Conservation (phyloP, 2,329 filamentous ascomycete species). For the Trichoderma semiorbis region DNA sequence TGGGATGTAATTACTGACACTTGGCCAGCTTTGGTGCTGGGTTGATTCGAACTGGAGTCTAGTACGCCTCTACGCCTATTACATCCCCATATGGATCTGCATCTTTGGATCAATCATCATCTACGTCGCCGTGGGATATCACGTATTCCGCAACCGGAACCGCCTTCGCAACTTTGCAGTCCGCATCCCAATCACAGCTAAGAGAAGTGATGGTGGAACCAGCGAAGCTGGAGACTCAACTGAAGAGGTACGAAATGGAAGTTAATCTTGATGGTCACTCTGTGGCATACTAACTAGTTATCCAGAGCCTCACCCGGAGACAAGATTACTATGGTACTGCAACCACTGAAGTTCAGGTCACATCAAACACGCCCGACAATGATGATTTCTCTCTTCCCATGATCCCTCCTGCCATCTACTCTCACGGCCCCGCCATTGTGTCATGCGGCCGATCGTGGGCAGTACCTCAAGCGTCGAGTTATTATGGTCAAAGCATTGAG, state of each 20-base stretch:
- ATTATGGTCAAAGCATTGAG: not conserved
- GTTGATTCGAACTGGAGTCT: conserved; percentile 52
- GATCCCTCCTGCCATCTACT: conserved; percentile 20
- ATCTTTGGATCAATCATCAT: conserved; percentile 53
- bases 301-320: conserved; percentile 27
- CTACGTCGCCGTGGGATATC: conserved; percentile 55
- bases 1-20: not conserved
- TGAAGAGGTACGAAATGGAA: conserved; percentile 30
- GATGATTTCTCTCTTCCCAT: conserved; percentile 5
- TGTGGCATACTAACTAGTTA: conserved; percentile 20
- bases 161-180: conserved; percentile 45
- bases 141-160: conserved; percentile 57
- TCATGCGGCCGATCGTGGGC: conserved; percentile 26
- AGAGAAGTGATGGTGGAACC: conserved; percentile 23
- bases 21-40: conserved; percentile 56
- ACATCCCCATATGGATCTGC: conserved; percentile 59
- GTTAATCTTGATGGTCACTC: not conserved
- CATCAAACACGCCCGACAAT: conserved; percentile 26
- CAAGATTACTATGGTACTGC: conserved; percentile 44
- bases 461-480: conserved; percentile 20
- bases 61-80: conserved; percentile 57
- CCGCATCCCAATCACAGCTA: conserved; percentile 25
- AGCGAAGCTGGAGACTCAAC: conserved; percentile 32
- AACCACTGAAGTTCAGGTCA: conserved; percentile 49
- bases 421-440: not conserved